Evolutionary conservation across 768 basidiomycete species (phyloP).

Genomic region (Rhizopogon rudus): DNA sequence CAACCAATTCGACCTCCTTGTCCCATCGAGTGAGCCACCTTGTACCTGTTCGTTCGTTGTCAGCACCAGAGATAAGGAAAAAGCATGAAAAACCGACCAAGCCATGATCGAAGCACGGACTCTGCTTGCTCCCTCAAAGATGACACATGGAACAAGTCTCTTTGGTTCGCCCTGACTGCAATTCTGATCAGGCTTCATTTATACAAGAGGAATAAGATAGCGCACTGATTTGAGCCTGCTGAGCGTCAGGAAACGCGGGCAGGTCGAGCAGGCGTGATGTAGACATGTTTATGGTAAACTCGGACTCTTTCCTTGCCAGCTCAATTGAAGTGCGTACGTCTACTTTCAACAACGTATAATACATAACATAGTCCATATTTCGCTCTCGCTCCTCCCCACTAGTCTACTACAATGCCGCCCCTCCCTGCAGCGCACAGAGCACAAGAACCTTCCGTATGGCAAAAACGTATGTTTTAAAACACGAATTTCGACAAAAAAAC

Average conservation of each 20-base stretch:
- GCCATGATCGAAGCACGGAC: constrained; percentile 67
- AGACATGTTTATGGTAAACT: background rate
- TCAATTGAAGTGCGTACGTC: too few relatives aligned
- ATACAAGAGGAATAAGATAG: constrained; percentile 7
- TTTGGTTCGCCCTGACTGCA: constrained; percentile 78
- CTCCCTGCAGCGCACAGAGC: constrained; percentile 29
- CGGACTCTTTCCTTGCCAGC: background rate
- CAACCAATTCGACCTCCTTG: constrained; percentile 67
- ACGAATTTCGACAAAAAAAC: background rate
- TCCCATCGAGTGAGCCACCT: constrained; percentile 79
- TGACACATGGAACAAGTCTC: constrained; percentile 75
- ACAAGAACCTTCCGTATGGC: constrained; percentile 64
- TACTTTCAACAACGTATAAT: background rate
- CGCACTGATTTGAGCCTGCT: constrained; percentile 86
- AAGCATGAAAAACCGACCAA: constrained; percentile 45
- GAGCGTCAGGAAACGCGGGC: constrained; percentile 64
- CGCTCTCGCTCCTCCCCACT: background rate
- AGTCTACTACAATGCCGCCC: background rate
- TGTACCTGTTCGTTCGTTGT: constrained; percentile 49
- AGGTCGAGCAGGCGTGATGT: constrained; percentile 18
- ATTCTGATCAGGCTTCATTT: constrained; percentile 8
- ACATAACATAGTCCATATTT: background rate
- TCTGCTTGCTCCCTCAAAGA: constrained; percentile 74
- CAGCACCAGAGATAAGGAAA: constrained; percentile 1
- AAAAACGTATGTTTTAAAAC: constrained; percentile 53